Conservation (phyloP, 2,329 filamentous ascomycete genomes). For the Exophiala sp. region DNA sequence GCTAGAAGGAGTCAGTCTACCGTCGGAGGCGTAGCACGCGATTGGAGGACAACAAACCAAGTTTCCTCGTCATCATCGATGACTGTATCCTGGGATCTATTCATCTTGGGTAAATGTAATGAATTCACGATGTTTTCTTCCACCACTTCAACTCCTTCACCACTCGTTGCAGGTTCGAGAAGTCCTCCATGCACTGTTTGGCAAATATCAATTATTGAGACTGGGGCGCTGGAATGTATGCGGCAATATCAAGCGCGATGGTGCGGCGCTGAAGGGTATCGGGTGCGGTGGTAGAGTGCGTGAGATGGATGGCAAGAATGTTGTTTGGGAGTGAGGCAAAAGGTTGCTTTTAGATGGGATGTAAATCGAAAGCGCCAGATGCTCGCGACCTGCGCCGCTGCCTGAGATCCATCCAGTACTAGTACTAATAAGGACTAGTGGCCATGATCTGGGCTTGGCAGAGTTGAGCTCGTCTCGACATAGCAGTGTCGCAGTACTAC, state of each 20-base stretch:
- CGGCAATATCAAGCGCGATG: slow-evolving; percentile 1
- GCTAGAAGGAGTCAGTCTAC: slow-evolving; percentile 46
- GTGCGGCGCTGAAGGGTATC: neutral
- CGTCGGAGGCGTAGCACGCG: neutral
- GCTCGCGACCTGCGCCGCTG: neutral
- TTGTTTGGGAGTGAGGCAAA: slow-evolving; percentile 5
- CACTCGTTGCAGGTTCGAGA: slow-evolving; percentile 14
- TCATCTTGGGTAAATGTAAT: slow-evolving; percentile 36
- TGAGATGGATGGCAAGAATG: slow-evolving; percentile 9
- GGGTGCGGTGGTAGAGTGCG: neutral
- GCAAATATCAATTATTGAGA: neutral
- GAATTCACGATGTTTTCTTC: slow-evolving; percentile 10
- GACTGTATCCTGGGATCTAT: slow-evolving; percentile 43
- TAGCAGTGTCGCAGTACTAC: too few species aligned
- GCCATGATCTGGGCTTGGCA: neutral
- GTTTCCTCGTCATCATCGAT: slow-evolving; percentile 48
- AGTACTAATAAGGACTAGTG: slow-evolving; percentile 1
- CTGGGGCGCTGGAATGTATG: slow-evolving; percentile 1
- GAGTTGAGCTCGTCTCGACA: neutral
- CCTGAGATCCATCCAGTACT: neutral
- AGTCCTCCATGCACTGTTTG: slow-evolving; percentile 27
- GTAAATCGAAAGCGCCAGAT: slow-evolving; percentile 7
- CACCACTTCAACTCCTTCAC: slow-evolving; percentile 29
- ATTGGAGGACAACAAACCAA: slow-evolving; percentile 34
- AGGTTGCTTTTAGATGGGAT: slow-evolving; percentile 9